Evolutionary conservation across 345 rosid species (phyloP).

Genomic region (Odontarrhena argentea): DNA sequence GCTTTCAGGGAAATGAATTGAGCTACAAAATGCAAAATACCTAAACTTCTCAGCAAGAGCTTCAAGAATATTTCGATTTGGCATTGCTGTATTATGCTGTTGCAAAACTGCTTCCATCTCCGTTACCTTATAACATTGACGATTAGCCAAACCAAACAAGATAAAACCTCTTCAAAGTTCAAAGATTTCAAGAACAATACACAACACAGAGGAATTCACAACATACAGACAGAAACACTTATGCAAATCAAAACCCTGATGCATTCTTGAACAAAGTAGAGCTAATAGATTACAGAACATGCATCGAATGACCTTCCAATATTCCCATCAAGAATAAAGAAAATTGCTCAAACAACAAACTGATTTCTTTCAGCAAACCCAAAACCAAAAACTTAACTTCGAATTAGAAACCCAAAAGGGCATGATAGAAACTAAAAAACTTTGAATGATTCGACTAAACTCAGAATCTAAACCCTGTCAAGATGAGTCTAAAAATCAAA

Average conservation of each 20-base stretch:
- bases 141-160: constrained; percentile 27
- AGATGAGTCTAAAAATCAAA: background rate
- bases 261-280: constrained; percentile 2
- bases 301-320: constrained; percentile 6
- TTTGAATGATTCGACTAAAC: background rate
- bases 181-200: background rate
- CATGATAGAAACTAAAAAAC: background rate
- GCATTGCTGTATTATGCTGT: constrained; percentile 79
- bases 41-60: constrained; percentile 91
- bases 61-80: constrained; percentile 69
- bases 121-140: constrained; percentile 54
- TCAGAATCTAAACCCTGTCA: constrained; percentile 26
- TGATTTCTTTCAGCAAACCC: background rate
- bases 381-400: background rate
- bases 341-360: constrained; percentile 17
- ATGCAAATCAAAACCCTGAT: background rate
- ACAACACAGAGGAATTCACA: constrained; percentile 3
- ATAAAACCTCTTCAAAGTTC: constrained; percentile 8
- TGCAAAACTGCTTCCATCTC: constrained; percentile 94
- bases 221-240: background rate
- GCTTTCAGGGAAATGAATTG: background rate
- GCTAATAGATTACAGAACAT: background rate
- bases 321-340: background rate
- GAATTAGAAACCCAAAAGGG: constrained; percentile 6
- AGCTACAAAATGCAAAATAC: constrained; percentile 43